Conservation (phyloP, 139 green algal species). For the Dunaliella primolecta region DNA sequence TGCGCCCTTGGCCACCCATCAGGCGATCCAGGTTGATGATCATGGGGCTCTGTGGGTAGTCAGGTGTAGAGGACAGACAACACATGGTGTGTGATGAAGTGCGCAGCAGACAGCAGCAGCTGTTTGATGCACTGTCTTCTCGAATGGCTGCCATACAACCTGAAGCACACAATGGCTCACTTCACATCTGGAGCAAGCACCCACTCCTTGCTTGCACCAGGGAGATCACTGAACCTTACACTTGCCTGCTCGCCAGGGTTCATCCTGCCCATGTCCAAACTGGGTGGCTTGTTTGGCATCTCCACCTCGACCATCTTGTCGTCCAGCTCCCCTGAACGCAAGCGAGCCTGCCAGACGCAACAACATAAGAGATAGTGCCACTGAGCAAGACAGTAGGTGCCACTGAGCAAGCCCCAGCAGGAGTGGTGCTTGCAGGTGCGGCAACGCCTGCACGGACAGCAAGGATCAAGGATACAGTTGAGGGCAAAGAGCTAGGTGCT, state of each 20-base stretch:
- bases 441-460: no score
- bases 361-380: no score
- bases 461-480: no score
- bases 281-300: slow-evolving; percentile 32
- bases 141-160: neutral
- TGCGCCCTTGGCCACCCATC: slow-evolving; percentile 7
- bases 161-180: neutral
- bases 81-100: neutral
- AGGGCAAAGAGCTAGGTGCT: no score
- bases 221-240: neutral
- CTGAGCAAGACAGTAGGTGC: no score
- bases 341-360: slow-evolving; percentile 27
- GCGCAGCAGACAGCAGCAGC: neutral
- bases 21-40: slow-evolving; percentile 24
- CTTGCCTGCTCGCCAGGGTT: no score
- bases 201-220: neutral
- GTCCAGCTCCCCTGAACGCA: slow-evolving; percentile 63
- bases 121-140: no score
- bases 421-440: no score
- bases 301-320: slow-evolving; percentile 67
- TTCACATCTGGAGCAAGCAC: neutral
- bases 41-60: slow-evolving; percentile 14
- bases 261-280: neutral
- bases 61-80: neutral
- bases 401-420: no score